Percentiles rank a stretch among this genome's conserved stretches.
Evolutionary conservation across 306 rosid species (phyloP).

Genomic region (Glycine latifolia): DNA sequence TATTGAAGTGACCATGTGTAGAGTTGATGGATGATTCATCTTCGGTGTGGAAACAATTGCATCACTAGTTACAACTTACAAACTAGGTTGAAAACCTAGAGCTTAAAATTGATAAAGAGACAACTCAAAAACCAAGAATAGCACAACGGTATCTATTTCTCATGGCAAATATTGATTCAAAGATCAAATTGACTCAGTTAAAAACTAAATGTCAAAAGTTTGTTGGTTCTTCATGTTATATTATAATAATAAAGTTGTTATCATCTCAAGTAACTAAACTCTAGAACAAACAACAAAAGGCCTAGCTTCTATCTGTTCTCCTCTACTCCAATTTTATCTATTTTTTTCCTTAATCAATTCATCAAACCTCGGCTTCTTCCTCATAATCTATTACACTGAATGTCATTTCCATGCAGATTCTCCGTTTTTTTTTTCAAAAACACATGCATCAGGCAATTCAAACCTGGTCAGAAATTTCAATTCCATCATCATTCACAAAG

Average conservation of each 20-base stretch:
- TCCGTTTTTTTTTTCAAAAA: neutral
- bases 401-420: neutral
- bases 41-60: neutral
- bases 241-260: neutral
- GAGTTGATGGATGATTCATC: neutral
- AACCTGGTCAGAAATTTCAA: neutral
- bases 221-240: neutral
- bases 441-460: neutral
- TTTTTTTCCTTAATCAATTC: neutral
- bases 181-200: neutral
- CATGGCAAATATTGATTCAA: neutral
- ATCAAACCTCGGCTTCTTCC: neutral
- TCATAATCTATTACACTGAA: neutral
- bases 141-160: neutral
- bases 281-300: neutral
- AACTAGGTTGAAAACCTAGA: neutral
- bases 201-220: neutral
- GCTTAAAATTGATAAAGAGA: neutral
- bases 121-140: neutral
- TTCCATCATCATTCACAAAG: neutral
- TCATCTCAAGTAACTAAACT: slow-evolving; percentile 7
- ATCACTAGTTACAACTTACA: neutral
- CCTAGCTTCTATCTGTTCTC: neutral
- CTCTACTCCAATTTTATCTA: neutral
- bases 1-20: neutral